Conservation (phyloP, 2,329 filamentous ascomycete genomes). For the Alternaria consortialis region DNA sequence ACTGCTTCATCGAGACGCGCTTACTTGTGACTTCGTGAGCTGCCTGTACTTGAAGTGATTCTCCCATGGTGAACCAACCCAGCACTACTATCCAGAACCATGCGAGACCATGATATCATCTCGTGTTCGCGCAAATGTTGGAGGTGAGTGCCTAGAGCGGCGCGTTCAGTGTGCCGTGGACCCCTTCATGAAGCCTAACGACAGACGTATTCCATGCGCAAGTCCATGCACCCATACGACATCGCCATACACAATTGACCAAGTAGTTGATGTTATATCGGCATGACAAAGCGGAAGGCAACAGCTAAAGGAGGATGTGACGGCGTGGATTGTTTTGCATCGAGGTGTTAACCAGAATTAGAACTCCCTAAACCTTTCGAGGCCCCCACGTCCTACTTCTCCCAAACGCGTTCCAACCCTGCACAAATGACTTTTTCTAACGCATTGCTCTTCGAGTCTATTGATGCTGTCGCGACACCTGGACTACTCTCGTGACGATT, state of each 20-base stretch:
- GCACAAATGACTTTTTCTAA: background rate
- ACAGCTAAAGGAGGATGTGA: background rate
- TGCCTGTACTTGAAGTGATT: background rate
- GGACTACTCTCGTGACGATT: background rate
- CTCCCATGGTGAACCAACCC: background rate
- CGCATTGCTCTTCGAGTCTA: background rate
- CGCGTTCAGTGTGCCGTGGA: background rate
- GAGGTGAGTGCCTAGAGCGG: background rate
- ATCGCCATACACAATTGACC: too few species aligned
- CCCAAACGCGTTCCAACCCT: background rate
- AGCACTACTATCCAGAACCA: background rate
- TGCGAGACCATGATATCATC: background rate
- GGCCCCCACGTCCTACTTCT: background rate
- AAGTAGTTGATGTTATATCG: background rate
- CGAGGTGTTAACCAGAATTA: background rate
- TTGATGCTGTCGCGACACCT: background rate
- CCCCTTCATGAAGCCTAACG: background rate
- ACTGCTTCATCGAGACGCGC: background rate
- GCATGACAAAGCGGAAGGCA: background rate
- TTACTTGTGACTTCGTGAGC: background rate
- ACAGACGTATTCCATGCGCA: background rate
- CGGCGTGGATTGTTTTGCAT: background rate
- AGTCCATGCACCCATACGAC: background rate
- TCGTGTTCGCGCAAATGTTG: background rate
- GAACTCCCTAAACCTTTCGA: background rate